Percentiles rank a stretch among this genome's conserved stretches.
These are phyloP conservation scores for Backusella tarrabulga DNA, from an alignment of 192 early-diverging fungal species.

Conservation along the genomic window DNA sequence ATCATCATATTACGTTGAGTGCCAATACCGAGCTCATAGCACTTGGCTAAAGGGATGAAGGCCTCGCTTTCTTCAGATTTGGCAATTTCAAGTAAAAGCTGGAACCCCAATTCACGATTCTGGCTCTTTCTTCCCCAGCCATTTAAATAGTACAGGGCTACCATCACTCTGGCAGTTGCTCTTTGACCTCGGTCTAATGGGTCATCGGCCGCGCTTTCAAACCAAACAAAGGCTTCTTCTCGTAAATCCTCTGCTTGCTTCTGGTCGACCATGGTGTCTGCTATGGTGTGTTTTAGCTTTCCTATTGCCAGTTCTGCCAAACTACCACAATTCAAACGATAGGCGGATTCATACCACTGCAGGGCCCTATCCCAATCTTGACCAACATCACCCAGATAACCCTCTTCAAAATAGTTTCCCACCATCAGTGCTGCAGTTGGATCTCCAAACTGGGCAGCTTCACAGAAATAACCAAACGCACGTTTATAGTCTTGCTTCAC, in stretches of 20 bases:
- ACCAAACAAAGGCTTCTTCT: conserved; percentile 8
- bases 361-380: conserved; percentile 17
- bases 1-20: not conserved
- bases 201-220: conserved; percentile 5
- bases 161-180: conserved; percentile 20
- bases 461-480: conserved; percentile 26
- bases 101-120: conserved; percentile 17
- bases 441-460: conserved; percentile 26
- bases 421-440: conserved; percentile 26
- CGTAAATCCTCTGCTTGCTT: conserved; percentile 15
- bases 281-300: conserved; percentile 19
- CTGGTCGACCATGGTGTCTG: not conserved
- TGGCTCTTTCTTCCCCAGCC: conserved; percentile 26
- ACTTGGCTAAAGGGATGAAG: conserved; percentile 25
- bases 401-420: conserved; percentile 33
- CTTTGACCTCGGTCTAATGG: not conserved
- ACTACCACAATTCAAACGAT: conserved; percentile 10
- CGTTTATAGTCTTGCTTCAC: conserved; percentile 26
- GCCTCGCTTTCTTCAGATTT: conserved; percentile 27
- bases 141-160: conserved; percentile 31
- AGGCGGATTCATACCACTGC: conserved; percentile 25
- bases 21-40: conserved; percentile 35
- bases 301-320: conserved; percentile 30
- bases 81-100: conserved; percentile 17
- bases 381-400: conserved; percentile 7